phyloP scores from a whole-genome alignment of 2,329 filamentous ascomycete genomes.

The Colletotrichum spaethianum region DNA sequence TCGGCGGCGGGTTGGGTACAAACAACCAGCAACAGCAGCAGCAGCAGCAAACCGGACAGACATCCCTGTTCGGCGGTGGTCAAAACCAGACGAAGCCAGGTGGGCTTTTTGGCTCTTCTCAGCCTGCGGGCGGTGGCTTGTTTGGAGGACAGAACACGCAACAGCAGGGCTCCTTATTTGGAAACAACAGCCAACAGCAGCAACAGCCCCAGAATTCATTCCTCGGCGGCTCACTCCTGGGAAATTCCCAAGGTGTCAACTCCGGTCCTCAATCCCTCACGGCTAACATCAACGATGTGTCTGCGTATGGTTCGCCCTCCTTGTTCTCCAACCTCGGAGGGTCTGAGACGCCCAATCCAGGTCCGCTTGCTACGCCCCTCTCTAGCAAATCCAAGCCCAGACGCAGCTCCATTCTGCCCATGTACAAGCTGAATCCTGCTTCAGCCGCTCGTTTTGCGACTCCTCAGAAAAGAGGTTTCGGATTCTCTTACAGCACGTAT shows the following conservation, averaged over 20 bases:
- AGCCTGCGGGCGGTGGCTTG: slow-evolving; percentile 61
- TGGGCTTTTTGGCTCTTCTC: slow-evolving; percentile 66
- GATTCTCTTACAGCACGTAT: slow-evolving; percentile 94
- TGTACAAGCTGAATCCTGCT: slow-evolving; percentile 88
- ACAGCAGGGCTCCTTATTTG: slow-evolving; percentile 63
- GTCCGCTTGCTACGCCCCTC: slow-evolving; percentile 92
- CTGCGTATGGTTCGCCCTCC: slow-evolving; percentile 90
- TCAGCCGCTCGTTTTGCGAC: slow-evolving; percentile 86
- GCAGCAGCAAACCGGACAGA: slow-evolving; percentile 55
- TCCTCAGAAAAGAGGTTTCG: slow-evolving; percentile 88
- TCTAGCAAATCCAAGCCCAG: slow-evolving; percentile 81
- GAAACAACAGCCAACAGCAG: slow-evolving; percentile 63
- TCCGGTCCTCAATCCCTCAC: slow-evolving; percentile 73
- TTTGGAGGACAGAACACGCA: slow-evolving; percentile 68
- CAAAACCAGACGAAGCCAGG: slow-evolving; percentile 70
- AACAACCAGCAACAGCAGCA: slow-evolving; percentile 52
- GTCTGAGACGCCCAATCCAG: slow-evolving; percentile 78
- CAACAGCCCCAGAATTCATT: slow-evolving; percentile 58
- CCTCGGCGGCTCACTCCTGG: slow-evolving; percentile 72
- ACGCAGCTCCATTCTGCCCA: slow-evolving; percentile 84
- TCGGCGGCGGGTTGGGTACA: slow-evolving; percentile 62
- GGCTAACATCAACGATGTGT: slow-evolving; percentile 85
- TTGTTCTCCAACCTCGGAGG: slow-evolving; percentile 82
- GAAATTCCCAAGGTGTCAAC: slow-evolving; percentile 63
- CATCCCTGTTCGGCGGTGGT: slow-evolving; percentile 65